These are phyloP conservation scores for Diversispora epigaea DNA, from an alignment of 192 early-diverging fungal genomes.

Conservation along the genomic window DNA sequence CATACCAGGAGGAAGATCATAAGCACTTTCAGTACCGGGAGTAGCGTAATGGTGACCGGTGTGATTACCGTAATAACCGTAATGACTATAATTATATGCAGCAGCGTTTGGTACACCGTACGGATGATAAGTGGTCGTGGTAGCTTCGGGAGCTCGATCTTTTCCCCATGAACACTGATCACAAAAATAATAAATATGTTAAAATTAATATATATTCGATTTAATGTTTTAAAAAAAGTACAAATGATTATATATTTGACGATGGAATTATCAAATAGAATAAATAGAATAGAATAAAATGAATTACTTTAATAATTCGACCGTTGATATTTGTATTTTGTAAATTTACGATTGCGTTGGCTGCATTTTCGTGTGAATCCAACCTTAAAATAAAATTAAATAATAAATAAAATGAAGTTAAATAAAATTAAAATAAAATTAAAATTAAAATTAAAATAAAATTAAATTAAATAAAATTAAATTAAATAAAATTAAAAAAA, in stretches of 20 bases:
- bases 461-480: no score
- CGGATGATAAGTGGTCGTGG: slow-evolving; percentile 9
- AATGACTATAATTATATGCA: slow-evolving; percentile 27
- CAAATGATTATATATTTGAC: background rate
- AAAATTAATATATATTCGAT: background rate
- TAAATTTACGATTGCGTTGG: slow-evolving; percentile 81
- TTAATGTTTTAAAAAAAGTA: no score
- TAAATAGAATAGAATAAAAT: background rate
- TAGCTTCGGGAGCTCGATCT: slow-evolving; percentile 61
- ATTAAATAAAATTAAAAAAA: no score
- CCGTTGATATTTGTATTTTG: slow-evolving; percentile 73
- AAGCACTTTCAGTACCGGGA: slow-evolving; percentile 27
- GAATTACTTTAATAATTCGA: slow-evolving; percentile 67
- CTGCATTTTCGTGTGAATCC: slow-evolving; percentile 87
- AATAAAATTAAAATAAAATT: slow-evolving; percentile 69
- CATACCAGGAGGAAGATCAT: slow-evolving; percentile 33
- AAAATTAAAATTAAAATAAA: slow-evolving; percentile 72
- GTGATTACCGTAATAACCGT: slow-evolving; percentile 28
- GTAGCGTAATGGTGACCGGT: slow-evolving; percentile 27
- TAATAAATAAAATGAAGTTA: no score
- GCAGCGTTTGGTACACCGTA: slow-evolving; percentile 14
- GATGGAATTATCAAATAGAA: background rate
- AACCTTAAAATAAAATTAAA: slow-evolving; percentile 44
- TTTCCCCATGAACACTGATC: slow-evolving; percentile 83
- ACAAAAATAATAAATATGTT: slow-evolving; percentile 6